Evolutionary conservation across 495 filamentous ascomycete genomes (phyloP).

Genomic region (Aspergillus nanangensis): DNA sequence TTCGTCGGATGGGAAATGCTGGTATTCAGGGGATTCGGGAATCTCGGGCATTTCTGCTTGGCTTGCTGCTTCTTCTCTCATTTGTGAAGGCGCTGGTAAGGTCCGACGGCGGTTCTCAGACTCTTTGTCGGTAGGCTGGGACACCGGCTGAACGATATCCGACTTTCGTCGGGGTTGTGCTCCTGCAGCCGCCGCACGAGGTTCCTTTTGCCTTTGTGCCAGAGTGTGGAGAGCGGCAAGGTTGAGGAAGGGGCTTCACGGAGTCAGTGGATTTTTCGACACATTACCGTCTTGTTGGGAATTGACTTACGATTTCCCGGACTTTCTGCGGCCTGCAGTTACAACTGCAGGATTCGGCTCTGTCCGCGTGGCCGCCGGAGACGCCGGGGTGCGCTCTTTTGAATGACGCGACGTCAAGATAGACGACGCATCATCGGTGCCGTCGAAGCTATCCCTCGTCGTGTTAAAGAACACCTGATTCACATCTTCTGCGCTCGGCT

Average conservation of each 20-base stretch:
- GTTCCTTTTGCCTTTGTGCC: constrained; percentile 10
- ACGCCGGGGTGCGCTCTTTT: too few relatives aligned
- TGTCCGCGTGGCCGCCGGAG: neutral
- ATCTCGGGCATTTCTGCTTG: neutral
- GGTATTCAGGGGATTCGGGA: constrained; percentile 4
- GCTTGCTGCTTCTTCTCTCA: neutral
- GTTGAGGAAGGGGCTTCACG: constrained; percentile 13
- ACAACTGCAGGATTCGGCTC: constrained; percentile 1
- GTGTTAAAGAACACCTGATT: constrained; percentile 9
- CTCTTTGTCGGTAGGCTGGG: neutral
- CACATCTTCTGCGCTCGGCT: constrained; percentile 19
- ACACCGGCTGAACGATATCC: constrained; percentile 6
- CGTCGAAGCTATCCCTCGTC: constrained; percentile 7
- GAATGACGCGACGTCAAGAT: too few relatives aligned
- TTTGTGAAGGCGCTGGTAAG: constrained; percentile 6
- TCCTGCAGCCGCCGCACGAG: neutral
- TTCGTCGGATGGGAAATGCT: constrained; percentile 3
- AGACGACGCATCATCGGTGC: constrained; percentile 4
- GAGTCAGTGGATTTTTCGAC: neutral
- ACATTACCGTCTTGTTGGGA: neutral
- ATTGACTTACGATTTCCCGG: constrained; percentile 11
- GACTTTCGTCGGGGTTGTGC: constrained; percentile 11
- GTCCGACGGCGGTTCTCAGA: constrained; percentile 6
- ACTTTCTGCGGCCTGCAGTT: constrained; percentile 10
- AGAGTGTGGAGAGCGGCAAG: constrained; percentile 6